Base-by-base conservation (phyloP, 441 rosid genomes). In the Eruca vesicaria region DNA sequence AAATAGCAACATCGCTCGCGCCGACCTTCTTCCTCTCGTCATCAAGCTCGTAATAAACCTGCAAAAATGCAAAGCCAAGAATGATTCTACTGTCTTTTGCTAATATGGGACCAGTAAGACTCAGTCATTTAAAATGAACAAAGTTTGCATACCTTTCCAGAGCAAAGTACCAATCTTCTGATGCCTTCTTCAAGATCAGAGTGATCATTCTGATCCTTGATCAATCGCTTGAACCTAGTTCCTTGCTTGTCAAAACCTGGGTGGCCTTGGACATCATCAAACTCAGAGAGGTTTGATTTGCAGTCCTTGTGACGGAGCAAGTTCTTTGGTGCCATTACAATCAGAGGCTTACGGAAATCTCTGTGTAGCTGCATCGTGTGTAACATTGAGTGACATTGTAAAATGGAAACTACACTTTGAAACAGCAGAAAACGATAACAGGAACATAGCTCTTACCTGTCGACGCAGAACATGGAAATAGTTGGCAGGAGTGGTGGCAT, bases 211-310 rank as follows among this genome's bases (percentile, higher is more conserved):
- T 91, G 96, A 85, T 96, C 99, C 88, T 93, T 79, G 68, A 79
- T 79, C 8, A 96, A 91, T 41, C 98, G 86, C 88, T 96, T 96
- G 79, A 96, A 96, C 80, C 98, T 82, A 38, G 99, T 96, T 59
- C 99, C 99, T 78, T 96, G 99, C 75, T 93, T 96, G 86, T 96
- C 99, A 73, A 96, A 93, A 63, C 99, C 98, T 21, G 97, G 94
- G 77, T 96, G 99, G 23, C 97, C 99, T 86, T 93, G 88, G 32
- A 93, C 98, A 82, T 96, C 98, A 82, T 93, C 99, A 80, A 96
- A 96, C 84, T 96, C 98, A 0, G 97, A 90, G 55, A 93, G 87
- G 82, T 96, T 93, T 65, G 99, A 96, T 85, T 86, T 96, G 81
- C 99, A 96, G 72, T 93, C 97, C 78, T 92, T 92, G 83, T 91